phyloP scores from a whole-genome alignment of 1,139 yeast species.

The Geotrichum siamense region DNA sequence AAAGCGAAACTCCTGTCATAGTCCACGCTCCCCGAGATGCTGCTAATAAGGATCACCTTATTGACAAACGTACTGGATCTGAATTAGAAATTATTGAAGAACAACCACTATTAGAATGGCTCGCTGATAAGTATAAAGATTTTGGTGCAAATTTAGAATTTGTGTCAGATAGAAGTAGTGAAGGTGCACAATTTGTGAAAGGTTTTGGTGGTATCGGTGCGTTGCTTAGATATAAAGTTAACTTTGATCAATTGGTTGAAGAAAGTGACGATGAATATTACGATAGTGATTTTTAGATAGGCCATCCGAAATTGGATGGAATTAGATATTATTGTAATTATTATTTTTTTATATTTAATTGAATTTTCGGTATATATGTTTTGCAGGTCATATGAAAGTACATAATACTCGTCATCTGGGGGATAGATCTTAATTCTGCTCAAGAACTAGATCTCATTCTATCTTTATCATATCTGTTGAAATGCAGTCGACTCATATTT shows the following conservation, averaged over 20 bases:
- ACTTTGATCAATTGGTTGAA: conserved; percentile 88
- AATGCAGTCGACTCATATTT: too few relatives aligned
- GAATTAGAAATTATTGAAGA: conserved; percentile 85
- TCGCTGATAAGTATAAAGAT: conserved; percentile 89
- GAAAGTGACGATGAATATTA: conserved; percentile 88
- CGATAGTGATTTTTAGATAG: conserved; percentile 47
- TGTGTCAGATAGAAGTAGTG: conserved; percentile 92
- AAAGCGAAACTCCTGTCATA: conserved; percentile 61
- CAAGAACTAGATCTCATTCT: too few relatives aligned
- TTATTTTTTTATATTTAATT: too few relatives aligned
- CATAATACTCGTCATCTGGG: too few relatives aligned
- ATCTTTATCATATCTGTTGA: too few relatives aligned
- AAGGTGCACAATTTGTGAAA: conserved; percentile 95
- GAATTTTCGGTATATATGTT: too few relatives aligned
- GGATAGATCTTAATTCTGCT: too few relatives aligned
- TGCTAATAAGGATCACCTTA: conserved; percentile 52
- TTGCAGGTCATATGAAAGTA: too few relatives aligned
- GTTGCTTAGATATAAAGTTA: conserved; percentile 87
- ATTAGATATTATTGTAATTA: too few relatives aligned
- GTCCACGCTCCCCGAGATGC: conserved; percentile 64
- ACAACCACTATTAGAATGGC: conserved; percentile 86
- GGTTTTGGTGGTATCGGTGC: conserved; percentile 99
- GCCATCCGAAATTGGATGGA: too few relatives aligned
- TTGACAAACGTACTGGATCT: conserved; percentile 78
- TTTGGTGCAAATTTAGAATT: conserved; percentile 95